These are phyloP conservation scores for Camellia granthamiana DNA, from an alignment of 148 eudicot species.

Conservation along the genomic window DNA sequence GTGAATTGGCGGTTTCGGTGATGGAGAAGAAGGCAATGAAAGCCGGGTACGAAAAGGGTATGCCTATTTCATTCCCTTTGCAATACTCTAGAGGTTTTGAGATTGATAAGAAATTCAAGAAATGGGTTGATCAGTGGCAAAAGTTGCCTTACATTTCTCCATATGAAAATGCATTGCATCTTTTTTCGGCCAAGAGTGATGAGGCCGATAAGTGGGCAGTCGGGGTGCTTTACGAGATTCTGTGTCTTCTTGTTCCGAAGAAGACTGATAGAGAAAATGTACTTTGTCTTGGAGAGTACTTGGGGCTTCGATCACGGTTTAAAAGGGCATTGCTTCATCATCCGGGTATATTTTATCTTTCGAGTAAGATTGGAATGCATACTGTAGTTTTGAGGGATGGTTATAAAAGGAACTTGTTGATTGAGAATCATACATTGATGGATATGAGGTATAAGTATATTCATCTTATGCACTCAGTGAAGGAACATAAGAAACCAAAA, in stretches of 20 bases:
- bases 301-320: conserved; percentile 75
- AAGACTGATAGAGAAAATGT: conserved; percentile 75
- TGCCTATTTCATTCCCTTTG: conserved; percentile 29
- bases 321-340: conserved; percentile 73
- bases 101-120: conserved; percentile 47
- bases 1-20: conserved; percentile 39
- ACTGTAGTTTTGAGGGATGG: conserved; percentile 81
- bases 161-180: conserved; percentile 60
- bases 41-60: conserved; percentile 22
- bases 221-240: conserved; percentile 67
- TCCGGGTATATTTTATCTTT: conserved; percentile 87
- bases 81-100: conserved; percentile 42
- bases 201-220: conserved; percentile 80
- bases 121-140: conserved; percentile 74
- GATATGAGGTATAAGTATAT: conserved; percentile 65
- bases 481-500: conserved; percentile 44
- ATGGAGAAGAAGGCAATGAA: conserved; percentile 28
- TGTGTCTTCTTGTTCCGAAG: conserved; percentile 60
- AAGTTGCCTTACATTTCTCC: conserved; percentile 82
- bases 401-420: conserved; percentile 67
- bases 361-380: conserved; percentile 65
- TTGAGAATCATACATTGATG: conserved; percentile 64
- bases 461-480: conserved; percentile 65
- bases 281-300: conserved; percentile 58
- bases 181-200: conserved; percentile 51